Base-by-base conservation (phyloP, 352 stramenopile genomes). In the Phytophthora pinifolia region DNA sequence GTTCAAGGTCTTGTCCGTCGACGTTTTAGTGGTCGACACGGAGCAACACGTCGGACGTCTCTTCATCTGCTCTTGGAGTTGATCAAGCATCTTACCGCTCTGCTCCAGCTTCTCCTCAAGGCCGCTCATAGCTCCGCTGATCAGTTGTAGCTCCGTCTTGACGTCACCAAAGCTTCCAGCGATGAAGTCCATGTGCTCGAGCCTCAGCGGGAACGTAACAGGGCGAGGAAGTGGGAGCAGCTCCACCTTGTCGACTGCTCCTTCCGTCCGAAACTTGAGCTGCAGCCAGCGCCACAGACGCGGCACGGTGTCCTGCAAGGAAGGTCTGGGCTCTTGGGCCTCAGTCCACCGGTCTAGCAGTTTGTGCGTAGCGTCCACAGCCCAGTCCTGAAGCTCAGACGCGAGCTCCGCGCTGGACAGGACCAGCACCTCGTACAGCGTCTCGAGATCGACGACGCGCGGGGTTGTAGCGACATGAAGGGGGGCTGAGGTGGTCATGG, bases 131-230 rank as follows among this genome's bases (percentile, higher is more conserved):
- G 18, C 46, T 47, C 39, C 56, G 30, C 63, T 29, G 18, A 70
- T 47, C 9, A 71, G 41, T 15, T 71, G 62, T 33, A 71, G 8
- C 17, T 67, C 57, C 14, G 62, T 64, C 37, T 59, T 67, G 9
- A 67, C 30, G 9, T 64, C 57, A 3, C 36, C 47, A 13, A 71
- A 59, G 2, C 22, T 37, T 8, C 67, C 35, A 2, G 31, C 42
- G 9, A 63, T 60, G 8, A 49, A 54, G 18, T 46, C 36, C 38
- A 59, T 45, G 36, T 55, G 41, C 27, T 62, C 50, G 18, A 30
- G 37, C 5, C 4, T 36, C 34, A 56, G 6, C n/a, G 46, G 30
- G 22, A 37, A 33, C 5, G 35, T 17, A 9, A 32, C 31, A 3
- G 39, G 44, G 14, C 48, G 51, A 9, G 18, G 30, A 29, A 56